Base-by-base conservation (phyloP, 176 grass and related monocot species). In the Echinochloa phyllopogon region DNA sequence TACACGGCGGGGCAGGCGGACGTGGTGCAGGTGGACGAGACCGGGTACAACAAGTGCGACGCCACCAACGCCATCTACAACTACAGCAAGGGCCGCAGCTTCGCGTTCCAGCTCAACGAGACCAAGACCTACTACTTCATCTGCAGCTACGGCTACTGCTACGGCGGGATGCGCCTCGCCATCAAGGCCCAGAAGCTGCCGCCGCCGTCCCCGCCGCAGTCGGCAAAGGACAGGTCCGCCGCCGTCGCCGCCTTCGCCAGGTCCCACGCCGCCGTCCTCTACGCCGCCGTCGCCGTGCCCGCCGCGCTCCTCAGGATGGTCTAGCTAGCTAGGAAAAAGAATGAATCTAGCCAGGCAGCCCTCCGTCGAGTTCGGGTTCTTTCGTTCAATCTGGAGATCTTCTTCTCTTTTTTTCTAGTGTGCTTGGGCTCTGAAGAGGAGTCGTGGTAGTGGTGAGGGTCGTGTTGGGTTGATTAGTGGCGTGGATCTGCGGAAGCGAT, bases 81-180 rank as follows among this genome's bases (percentile, higher is more conserved):
- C 90, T 99, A 99, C 93, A 99, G 96, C 91, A 99, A 99, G 83
- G 96, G 96, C 2, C 87, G 96, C 17, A 99, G 4, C 91, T 99
- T 89, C 81, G 94, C 96, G 6, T 94, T 99, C 84, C 23, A 96
- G 85, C 93, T 99, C 60, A 99, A 99, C 86, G 66, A 99, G 82
- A 99, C 96, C 80, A 94, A 92, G 85, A 83, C 76, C 45, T 99
- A 96, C 88, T 99, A 99, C 81, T 99, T 99, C 94, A 94, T 99
- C 86, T 96, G 96, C 82, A 99, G 94, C 86, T 96, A 84, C 87
- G 96, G 94, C 1, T 96, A 99, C 93, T 99, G 96, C 88, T 92
- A 79, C 75, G 72, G 86, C 52, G 96, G 96, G 6, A 99, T 99
- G 96, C 93, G 89, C 76, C 92, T 99, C 14, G 58, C 83, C 76